phyloP scores from a whole-genome alignment of 106 monocot species.

The Xerophyta viscosa region DNA sequence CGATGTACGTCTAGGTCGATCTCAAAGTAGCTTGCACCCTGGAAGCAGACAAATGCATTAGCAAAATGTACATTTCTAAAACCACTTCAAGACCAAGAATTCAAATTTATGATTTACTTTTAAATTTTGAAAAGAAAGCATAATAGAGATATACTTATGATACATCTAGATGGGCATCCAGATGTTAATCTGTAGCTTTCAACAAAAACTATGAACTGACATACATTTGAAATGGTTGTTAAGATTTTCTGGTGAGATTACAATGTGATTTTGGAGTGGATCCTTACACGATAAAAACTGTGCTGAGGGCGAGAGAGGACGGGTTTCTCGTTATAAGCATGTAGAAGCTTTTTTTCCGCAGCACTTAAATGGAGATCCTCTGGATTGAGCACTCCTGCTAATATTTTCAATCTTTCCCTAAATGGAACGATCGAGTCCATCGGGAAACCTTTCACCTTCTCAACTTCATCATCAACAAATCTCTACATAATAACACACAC shows the following conservation, averaged over 20 bases:
- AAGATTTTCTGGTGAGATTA: too few species aligned
- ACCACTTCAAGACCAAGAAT: too few species aligned
- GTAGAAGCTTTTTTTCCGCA: constrained; percentile 76
- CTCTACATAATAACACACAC: constrained; percentile 32
- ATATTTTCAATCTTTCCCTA: constrained; percentile 84
- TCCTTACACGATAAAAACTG: constrained; percentile 56
- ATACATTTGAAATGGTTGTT: too few species aligned
- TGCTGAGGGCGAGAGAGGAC: constrained; percentile 96
- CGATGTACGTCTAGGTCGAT: constrained; percentile 76
- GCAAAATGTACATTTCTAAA: neutral
- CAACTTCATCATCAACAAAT: constrained; percentile 76
- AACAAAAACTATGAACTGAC: too few species aligned
- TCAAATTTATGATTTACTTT: too few species aligned
- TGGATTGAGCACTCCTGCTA: constrained; percentile 80
- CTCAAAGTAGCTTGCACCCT: constrained; percentile 82
- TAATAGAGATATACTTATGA: too few species aligned
- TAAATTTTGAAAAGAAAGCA: too few species aligned
- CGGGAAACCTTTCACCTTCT: constrained; percentile 75
- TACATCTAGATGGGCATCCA: too few species aligned
- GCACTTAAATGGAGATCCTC: constrained; percentile 73
- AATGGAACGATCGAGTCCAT: constrained; percentile 61
- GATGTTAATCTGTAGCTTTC: too few species aligned
- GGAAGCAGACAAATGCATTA: neutral
- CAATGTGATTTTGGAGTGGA: too few species aligned
- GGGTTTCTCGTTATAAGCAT: constrained; percentile 90